These are phyloP conservation scores for Paramyrothecium sp. DNA, from an alignment of 2,329 filamentous ascomycete species.

Conservation along the genomic window DNA sequence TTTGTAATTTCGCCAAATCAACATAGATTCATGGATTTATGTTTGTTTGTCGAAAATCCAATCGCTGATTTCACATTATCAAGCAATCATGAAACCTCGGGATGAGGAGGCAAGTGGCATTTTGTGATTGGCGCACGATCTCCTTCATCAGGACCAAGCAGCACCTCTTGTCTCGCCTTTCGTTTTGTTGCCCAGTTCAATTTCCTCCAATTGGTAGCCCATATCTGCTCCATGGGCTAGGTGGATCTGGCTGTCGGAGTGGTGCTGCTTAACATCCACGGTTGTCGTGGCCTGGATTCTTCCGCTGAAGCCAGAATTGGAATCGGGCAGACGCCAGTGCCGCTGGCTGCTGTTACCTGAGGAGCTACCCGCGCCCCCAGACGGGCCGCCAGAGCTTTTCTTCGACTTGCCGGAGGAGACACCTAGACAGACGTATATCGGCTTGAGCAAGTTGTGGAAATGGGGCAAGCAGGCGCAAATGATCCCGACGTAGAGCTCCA, in stretches of 20 bases:
- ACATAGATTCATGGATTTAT: too few species aligned
- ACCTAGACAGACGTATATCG: not conserved
- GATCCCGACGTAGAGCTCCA: conserved; percentile 25
- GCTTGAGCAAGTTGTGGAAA: not conserved
- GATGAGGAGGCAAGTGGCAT: too few species aligned
- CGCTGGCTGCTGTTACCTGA: not conserved
- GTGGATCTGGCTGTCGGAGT: not conserved
- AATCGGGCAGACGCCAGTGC: not conserved
- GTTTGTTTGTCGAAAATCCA: too few species aligned
- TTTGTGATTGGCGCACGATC: too few species aligned
- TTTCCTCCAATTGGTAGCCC: not conserved
- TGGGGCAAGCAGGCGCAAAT: conserved; percentile 25
- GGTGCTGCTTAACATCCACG: not conserved
- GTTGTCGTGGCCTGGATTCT: not conserved
- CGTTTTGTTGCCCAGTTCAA: not conserved
- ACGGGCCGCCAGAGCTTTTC: not conserved
- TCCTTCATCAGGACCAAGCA: not conserved
- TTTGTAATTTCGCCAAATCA: too few species aligned
- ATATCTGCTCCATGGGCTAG: not conserved
- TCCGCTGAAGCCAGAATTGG: not conserved
- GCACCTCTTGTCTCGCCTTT: not conserved
- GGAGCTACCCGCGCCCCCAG: not conserved
- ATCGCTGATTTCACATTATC: too few species aligned
- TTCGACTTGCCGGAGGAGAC: not conserved
- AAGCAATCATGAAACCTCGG: too few species aligned